Conservation (phyloP, 2,329 filamentous ascomycete genomes). For the Ophiocordyceps sinensis region DNA sequence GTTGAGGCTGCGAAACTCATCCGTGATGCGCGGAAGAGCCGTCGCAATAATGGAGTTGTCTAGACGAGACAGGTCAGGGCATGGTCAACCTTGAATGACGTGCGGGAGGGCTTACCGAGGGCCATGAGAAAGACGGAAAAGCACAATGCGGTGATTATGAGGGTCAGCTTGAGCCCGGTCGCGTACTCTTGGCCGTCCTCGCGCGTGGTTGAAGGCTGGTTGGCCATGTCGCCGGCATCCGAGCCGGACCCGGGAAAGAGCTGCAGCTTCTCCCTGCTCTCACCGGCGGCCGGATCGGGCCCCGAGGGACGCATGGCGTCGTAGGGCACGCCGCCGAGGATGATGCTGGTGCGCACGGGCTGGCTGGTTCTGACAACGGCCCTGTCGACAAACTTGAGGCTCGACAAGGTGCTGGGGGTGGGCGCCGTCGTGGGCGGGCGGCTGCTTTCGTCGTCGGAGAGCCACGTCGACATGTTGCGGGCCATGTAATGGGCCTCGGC, state of each 20-base stretch:
- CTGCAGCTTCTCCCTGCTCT: conserved; percentile 15
- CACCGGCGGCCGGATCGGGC: conserved; percentile 4
- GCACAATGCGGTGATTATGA: conserved; percentile 29
- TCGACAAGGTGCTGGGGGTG: conserved; percentile 7
- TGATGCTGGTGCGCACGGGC: not conserved
- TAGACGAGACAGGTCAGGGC: conserved; percentile 16
- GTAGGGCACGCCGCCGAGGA: conserved; percentile 1
- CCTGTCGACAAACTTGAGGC: conserved; percentile 8
- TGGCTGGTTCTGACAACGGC: conserved; percentile 2
- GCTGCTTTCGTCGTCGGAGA: conserved; percentile 9
- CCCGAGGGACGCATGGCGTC: conserved; percentile 7
- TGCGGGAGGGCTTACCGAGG: conserved; percentile 36
- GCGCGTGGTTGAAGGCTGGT: not conserved
- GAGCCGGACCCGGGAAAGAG: conserved; percentile 4
- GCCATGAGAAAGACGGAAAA: conserved; percentile 34
- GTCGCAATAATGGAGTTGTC: conserved; percentile 23
- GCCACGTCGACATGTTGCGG: conserved; percentile 10
- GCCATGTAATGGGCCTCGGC: conserved; percentile 9
- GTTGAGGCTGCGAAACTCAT: conserved; percentile 3
- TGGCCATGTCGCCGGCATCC: conserved; percentile 2
- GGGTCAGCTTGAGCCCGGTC: conserved; percentile 19
- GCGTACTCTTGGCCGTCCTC: conserved; percentile 19
- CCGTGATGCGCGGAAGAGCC: conserved; percentile 28
- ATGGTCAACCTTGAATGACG: conserved; percentile 34
- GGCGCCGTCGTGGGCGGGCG: conserved; percentile 10